Conservation (phyloP, 1,284 basidiomycete species). For the Rhodotorula sp. region DNA sequence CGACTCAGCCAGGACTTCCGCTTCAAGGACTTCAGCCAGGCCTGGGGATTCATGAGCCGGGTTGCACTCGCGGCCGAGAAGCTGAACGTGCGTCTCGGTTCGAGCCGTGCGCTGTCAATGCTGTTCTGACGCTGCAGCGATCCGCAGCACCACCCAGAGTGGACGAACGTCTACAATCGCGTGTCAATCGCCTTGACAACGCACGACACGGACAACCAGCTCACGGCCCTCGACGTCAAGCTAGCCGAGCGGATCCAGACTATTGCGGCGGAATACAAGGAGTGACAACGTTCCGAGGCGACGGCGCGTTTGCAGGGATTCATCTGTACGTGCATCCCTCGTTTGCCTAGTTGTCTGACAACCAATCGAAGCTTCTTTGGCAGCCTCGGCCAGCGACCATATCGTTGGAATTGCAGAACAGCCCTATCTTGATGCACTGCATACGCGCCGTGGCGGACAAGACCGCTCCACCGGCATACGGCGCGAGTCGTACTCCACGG, state of each 20-base stretch:
- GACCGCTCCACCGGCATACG: too few species aligned
- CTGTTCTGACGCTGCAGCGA: too few species aligned
- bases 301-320: not conserved
- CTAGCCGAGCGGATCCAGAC: conserved; percentile 28
- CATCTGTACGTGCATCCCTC: not conserved
- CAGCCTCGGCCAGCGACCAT: too few species aligned
- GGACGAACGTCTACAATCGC: conserved; percentile 39
- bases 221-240: conserved; percentile 39
- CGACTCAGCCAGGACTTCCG: conserved; percentile 6
- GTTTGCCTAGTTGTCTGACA: too few species aligned
- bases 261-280: not conserved
- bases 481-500: too few species aligned
- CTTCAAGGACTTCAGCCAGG: conserved; percentile 37
- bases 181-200: conserved; percentile 39
- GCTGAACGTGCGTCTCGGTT: conserved; percentile 28
- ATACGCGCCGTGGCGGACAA: too few species aligned
- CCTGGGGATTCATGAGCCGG: conserved; percentile 37
- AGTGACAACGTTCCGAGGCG: not conserved
- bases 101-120: too few species aligned
- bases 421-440: too few species aligned
- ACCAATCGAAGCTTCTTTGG: too few species aligned
- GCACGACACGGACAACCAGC: conserved; percentile 28
- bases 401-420: too few species aligned
- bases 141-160: conserved; percentile 40
- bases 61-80: conserved; percentile 39